Conservation (phyloP, 768 basidiomycete species). For the Austroboletus eburneus region DNA sequence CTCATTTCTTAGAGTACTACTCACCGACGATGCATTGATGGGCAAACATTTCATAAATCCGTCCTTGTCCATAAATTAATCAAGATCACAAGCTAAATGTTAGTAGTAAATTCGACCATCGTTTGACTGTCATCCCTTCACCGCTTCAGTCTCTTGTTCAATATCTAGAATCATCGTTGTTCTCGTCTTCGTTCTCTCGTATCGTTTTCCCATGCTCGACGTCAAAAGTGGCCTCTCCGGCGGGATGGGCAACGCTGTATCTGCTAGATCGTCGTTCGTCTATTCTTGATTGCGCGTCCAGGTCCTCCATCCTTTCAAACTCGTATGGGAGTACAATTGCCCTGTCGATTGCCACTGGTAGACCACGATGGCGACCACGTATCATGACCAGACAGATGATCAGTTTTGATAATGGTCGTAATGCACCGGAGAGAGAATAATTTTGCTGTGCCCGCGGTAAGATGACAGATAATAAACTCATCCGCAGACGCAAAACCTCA, state of each 20-base stretch:
- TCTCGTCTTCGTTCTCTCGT: not conserved
- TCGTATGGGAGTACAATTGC: constrained; percentile 79
- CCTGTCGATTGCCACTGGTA: constrained; percentile 85
- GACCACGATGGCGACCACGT: constrained; percentile 85
- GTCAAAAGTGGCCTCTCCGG: not conserved
- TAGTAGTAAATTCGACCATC: not conserved
- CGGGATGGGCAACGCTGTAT: not conserved
- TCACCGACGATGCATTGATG: too few relatives aligned
- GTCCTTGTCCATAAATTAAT: not conserved
- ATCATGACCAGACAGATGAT: constrained; percentile 88
- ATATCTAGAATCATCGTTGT: not conserved
- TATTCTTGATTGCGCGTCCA: not conserved
- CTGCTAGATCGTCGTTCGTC: constrained; percentile 14
- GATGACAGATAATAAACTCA: constrained; percentile 1
- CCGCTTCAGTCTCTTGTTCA: not conserved
- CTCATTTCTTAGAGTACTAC: too few relatives aligned
- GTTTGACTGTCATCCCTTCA: too few relatives aligned
- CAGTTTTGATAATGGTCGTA: constrained; percentile 80
- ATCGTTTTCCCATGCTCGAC: not conserved
- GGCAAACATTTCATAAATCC: too few relatives aligned
- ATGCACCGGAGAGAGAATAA: constrained; percentile 76
- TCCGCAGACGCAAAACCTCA: not conserved
- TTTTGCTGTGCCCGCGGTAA: constrained; percentile 55
- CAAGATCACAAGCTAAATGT: not conserved
- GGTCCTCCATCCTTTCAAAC: constrained; percentile 33